Evolutionary conservation across 257 asterid species (phyloP), one percentile per base, ranked within the genome.

Genomic region (Handroanthus guayacan): DNA sequence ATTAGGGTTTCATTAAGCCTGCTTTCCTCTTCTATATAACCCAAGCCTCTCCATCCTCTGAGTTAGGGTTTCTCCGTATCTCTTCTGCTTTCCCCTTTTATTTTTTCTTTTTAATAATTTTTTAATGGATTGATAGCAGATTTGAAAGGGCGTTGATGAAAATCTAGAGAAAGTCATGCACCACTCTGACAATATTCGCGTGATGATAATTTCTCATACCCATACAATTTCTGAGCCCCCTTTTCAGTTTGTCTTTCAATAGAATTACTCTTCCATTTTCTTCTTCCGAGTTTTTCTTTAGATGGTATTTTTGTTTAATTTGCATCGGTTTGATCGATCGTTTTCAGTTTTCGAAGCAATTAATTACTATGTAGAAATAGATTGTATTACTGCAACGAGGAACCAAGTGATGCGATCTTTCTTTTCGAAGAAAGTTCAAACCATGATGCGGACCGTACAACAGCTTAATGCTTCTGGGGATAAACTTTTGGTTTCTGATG

Each of bases 401-500:
- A 71, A 67, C 79, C 87, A 85, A 51, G 16, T 83, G 89, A 83
- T 86, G 87, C 57, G 85, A 78, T 55, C 81, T 80, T 80, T 78
- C 79, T 41, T 62, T 10, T n/a, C 2, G 13, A 8, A 8, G 85
- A 64, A 79, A 79, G 88, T 62, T 79, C 79, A 39, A 84, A 72
- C 88, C 86, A 84, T 84, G 86, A 84, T 79, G 86, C 82, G 88
- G 88, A 78, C 87, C 82, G 81, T 74, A 84, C 76, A 77, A 44
- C 7, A 80, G 81, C 81, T 62, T 64, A 48, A 52, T 69, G 83
- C 85, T 70, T 71, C 39, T 78, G 87, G 77, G 85, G 85, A 80
- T 70, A 64, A 20, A 14, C 64, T 12, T 64, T 81, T 81, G 79
- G 85, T 74, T 31, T 78, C 83, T 80, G 87, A 80, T 80, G 83